These are phyloP conservation scores for Alnus glutinosa DNA, from an alignment of 306 rosid species.

Conservation along the genomic window DNA sequence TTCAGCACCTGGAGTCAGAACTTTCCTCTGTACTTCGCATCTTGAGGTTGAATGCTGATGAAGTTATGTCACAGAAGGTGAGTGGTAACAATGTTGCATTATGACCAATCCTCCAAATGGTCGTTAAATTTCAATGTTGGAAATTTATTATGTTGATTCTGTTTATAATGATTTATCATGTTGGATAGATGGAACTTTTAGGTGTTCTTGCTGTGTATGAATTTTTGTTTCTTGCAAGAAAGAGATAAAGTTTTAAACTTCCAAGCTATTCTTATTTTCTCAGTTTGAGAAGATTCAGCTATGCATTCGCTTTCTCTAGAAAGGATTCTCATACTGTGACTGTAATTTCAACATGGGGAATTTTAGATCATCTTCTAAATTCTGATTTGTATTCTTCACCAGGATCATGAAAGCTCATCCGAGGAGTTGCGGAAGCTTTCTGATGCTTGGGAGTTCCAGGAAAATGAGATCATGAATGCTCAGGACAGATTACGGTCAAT, in stretches of 20 bases:
- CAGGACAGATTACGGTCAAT: constrained; percentile 62
- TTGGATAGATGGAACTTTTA: not conserved
- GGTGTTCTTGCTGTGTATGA: not conserved
- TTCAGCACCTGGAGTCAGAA: constrained; percentile 65
- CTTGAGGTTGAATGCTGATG: constrained; percentile 49
- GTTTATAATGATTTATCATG: not conserved
- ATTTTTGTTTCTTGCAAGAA: constrained; percentile 12
- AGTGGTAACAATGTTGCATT: constrained; percentile 1
- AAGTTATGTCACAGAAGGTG: constrained; percentile 41
- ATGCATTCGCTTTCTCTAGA: not conserved
- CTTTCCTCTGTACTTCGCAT: constrained; percentile 53
- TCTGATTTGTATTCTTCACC: constrained; percentile 28
- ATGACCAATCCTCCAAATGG: not conserved
- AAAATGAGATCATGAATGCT: constrained; percentile 72
- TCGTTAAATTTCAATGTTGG: not conserved
- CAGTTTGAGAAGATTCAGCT: not conserved
- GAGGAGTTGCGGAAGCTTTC: constrained; percentile 53
- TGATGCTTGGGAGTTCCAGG: constrained; percentile 84
- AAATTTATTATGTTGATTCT: not conserved
- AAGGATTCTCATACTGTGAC: constrained; percentile 13
- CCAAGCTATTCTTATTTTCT: not conserved
- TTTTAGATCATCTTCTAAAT: constrained; percentile 17
- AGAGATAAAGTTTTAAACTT: constrained; percentile 3
- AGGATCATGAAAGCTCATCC: constrained; percentile 60
- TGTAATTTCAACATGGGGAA: not conserved